Evolutionary conservation across 2,329 filamentous ascomycete species (phyloP), one percentile per base, ranked within the genome.

Genomic region (Fusarium tupiense): DNA sequence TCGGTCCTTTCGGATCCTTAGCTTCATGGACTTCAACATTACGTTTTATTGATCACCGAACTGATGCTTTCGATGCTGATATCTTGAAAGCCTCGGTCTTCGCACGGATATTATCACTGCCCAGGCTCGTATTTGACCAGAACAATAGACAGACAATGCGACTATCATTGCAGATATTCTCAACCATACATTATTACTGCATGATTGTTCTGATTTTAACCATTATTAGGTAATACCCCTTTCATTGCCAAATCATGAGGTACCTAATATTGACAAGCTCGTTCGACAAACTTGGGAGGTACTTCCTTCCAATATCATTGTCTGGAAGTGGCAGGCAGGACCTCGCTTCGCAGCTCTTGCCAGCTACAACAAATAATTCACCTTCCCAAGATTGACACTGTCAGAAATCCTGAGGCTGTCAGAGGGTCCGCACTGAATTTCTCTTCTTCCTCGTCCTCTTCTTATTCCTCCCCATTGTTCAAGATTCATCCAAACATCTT

Each of bases 381-480:
- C 47, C 40, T 63, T 63, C 58, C 33, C 29, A 31, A 37, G 47
- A 31, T 33, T 35, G n/a, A 31, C 52, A 54, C 24, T 43, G 37
- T 29, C 37, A 56, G 20, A 26, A n/a, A 54, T 33, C 37, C 26
- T 64, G 22, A 46, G 52, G 60, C 46, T 52, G 24, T 29, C 43
- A 52, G 20, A 60, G 41, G 43, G n/a, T 50, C 29, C 40, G 41
- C 52, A 53, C 26, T 31, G 37, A 29, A 41, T 43, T n/a, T 38
- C 33, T 37, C 44, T 47, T 26, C 10, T 49, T 62, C 16, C 29
- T 17, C 33, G 8, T 35, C 8, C 49, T 38, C 16, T 29, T 24
- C 24, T 65, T 54, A 26, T 53, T 26, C n/a, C 33, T 37, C n/a
- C 61, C 60, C 40, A 40, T 69, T 70, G 62, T 63, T 49, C 9